phyloP scores from a whole-genome alignment of 129 eudicot genomes.

The Erigeron canadensis region DNA sequence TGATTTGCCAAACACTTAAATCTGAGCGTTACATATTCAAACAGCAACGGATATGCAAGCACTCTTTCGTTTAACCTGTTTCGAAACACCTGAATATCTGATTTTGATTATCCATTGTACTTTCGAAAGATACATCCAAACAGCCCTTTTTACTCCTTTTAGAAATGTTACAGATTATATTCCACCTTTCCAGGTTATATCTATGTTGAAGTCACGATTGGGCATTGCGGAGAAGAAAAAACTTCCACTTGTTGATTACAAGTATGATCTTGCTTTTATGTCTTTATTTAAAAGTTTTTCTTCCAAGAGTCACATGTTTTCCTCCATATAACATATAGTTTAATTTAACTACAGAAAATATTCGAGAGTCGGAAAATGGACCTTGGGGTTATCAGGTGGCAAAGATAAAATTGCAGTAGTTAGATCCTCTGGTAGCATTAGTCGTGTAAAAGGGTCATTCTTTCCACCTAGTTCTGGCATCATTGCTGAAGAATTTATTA shows the following conservation, averaged over 20 bases:
- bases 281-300: not conserved
- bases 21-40: too few species aligned
- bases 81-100: not conserved
- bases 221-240: conserved; percentile 56
- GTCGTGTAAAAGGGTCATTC: conserved; percentile 60
- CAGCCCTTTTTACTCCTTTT: not conserved
- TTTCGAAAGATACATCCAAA: not conserved
- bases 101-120: not conserved
- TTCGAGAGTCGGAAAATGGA: conserved; percentile 63
- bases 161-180: not conserved
- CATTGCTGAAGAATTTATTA: conserved; percentile 71
- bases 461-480: conserved; percentile 61
- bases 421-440: conserved; percentile 87
- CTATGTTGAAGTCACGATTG: conserved; percentile 65
- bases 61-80: not conserved
- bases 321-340: not conserved
- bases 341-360: conserved; percentile 52
- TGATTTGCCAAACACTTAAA: not conserved
- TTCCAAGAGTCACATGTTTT: not conserved
- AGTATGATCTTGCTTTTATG: conserved; percentile 36
- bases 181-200: conserved; percentile 49
- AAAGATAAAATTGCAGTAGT: conserved; percentile 71
- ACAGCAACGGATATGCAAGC: too few species aligned
- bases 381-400: conserved; percentile 77
- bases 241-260: conserved; percentile 69